phyloP scores from a whole-genome alignment of 306 rosid genomes.

The Dalbergia oliveri region DNA sequence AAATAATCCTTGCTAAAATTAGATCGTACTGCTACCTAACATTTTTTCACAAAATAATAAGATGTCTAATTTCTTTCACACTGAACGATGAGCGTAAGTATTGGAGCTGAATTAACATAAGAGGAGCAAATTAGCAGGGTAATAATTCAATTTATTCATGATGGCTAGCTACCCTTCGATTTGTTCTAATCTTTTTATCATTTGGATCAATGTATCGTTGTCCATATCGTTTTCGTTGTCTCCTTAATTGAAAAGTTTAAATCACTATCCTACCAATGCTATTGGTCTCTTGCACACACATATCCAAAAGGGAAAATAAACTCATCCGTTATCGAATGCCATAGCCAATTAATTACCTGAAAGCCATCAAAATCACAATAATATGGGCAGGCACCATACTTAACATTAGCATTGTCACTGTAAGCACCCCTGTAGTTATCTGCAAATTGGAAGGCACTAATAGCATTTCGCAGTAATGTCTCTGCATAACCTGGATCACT shows the following conservation, averaged over 20 bases:
- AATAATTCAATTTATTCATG: background rate
- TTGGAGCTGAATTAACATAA: background rate
- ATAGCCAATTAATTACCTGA: conserved; percentile 58
- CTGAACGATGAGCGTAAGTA: too few relatives aligned
- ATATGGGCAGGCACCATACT: conserved; percentile 80
- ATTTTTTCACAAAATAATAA: background rate
- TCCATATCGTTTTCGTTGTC: conserved; percentile 29
- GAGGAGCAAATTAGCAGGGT: background rate
- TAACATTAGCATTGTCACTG: conserved; percentile 75
- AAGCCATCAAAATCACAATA: conserved; percentile 93
- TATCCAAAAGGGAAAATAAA: background rate
- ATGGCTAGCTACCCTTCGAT: background rate
- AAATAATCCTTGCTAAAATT: background rate
- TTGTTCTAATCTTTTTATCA: background rate
- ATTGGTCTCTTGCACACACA: background rate
- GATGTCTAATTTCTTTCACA: background rate
- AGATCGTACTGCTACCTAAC: background rate
- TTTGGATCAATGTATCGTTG: background rate
- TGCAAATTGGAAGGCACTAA: conserved; percentile 75
- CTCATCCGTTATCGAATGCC: conserved; percentile 6
- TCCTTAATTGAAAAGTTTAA: background rate
- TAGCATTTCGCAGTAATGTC: conserved; percentile 75
- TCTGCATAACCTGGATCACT: conserved; percentile 73
- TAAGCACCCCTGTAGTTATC: conserved; percentile 88
- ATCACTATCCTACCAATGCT: background rate